Conservation (phyloP, 1,284 basidiomycete species). For the Neonothopanus nambi region DNA sequence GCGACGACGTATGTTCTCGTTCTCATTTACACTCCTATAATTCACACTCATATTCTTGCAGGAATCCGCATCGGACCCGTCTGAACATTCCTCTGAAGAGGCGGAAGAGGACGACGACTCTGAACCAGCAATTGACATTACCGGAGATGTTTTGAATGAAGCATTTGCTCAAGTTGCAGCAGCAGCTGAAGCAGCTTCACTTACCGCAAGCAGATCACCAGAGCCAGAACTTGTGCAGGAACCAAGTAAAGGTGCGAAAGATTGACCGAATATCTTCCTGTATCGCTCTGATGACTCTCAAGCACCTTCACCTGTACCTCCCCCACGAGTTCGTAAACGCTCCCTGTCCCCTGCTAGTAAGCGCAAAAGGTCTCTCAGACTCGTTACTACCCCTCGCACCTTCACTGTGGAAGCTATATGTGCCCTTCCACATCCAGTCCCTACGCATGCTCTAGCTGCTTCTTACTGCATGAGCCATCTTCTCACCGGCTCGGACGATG, state of each 20-base stretch:
- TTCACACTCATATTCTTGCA: conserved; percentile 25
- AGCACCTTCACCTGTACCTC: conserved; percentile 27
- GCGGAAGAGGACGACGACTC: conserved; percentile 47
- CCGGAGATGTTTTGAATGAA: conserved; percentile 13
- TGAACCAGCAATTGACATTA: conserved; percentile 26
- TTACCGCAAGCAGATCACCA: conserved; percentile 6
- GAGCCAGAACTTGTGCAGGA: conserved; percentile 16
- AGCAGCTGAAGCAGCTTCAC: conserved; percentile 5
- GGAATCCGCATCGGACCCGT: conserved; percentile 54
- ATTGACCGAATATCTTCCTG: not conserved
- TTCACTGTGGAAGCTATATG: conserved; percentile 92
- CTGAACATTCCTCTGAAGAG: conserved; percentile 58
- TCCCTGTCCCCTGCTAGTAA: conserved; percentile 64
- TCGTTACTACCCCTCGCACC: conserved; percentile 46
- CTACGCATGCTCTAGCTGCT: conserved; percentile 84
- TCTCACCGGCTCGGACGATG: conserved; percentile 90
- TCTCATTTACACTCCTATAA: conserved; percentile 3
- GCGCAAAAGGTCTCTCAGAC: conserved; percentile 44
- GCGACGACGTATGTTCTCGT: conserved; percentile 54
- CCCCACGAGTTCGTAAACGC: conserved; percentile 43
- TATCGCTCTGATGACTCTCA: conserved; percentile 5
- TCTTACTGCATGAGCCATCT: conserved; percentile 89
- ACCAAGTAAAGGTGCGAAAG: conserved; percentile 24
- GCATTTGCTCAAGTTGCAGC: conserved; percentile 12
- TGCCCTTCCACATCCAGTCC: conserved; percentile 86